A percentile compares a stretch with the other conserved stretches of the same genome.
Evolutionary conservation across 2,329 filamentous ascomycete genomes (phyloP).

Genomic region (Fusarium decemcellulare): DNA sequence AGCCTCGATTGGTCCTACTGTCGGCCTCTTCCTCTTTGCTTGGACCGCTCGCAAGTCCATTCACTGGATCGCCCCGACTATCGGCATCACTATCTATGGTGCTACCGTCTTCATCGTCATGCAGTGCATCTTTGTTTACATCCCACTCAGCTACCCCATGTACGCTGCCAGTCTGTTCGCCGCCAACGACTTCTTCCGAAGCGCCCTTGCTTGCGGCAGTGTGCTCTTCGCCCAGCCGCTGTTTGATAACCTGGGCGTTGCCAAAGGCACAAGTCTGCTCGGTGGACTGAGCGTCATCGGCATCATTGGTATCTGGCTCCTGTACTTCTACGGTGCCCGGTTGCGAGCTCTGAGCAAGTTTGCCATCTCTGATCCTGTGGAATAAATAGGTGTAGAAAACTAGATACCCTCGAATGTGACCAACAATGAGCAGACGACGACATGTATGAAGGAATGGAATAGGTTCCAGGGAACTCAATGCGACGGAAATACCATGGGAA

Average conservation of each 20-base stretch:
- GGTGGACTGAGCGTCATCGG: slow-evolving; percentile 68
- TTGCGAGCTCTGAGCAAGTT: slow-evolving; percentile 72
- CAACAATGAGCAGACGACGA: not conserved
- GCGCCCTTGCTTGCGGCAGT: slow-evolving; percentile 70
- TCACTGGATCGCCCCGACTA: slow-evolving; percentile 69
- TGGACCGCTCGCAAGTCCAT: slow-evolving; percentile 68
- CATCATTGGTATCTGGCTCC: slow-evolving; percentile 70
- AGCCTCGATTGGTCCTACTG: slow-evolving; percentile 66
- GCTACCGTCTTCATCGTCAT: slow-evolving; percentile 67
- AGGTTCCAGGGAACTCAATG: not conserved
- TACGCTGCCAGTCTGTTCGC: slow-evolving; percentile 73
- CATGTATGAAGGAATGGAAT: not conserved
- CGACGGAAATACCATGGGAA: slow-evolving; percentile 28
- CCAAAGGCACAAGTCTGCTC: slow-evolving; percentile 68
- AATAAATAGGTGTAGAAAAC: slow-evolving; percentile 10
- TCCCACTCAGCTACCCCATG: slow-evolving; percentile 68
- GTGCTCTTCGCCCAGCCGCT: slow-evolving; percentile 73
- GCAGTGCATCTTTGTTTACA: slow-evolving; percentile 73
- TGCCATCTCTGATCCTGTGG: slow-evolving; percentile 55
- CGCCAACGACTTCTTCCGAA: slow-evolving; percentile 72
- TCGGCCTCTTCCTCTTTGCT: slow-evolving; percentile 73
- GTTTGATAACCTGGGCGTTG: slow-evolving; percentile 72
- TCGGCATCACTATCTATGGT: slow-evolving; percentile 70
- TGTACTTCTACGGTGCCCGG: slow-evolving; percentile 70
- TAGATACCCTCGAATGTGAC: too few species aligned